Evolutionary conservation across 129 eudicot genomes (phyloP), one percentile per base, ranked within the genome.

Genomic region (Chrysanthemum lavandulifolium): DNA sequence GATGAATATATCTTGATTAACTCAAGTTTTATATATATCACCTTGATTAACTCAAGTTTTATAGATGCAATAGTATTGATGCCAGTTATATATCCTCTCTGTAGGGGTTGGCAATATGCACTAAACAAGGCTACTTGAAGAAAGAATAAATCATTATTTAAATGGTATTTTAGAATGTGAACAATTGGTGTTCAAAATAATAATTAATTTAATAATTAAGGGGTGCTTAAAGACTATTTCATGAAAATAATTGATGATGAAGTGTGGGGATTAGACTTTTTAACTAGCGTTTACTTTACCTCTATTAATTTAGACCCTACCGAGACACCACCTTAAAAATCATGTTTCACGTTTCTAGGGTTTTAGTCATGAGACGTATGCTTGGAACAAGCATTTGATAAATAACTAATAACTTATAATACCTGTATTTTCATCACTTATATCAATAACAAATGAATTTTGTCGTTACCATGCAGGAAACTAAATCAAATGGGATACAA

Each of bases 51-150:
- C 40, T 50, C 13, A 18, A 67, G 73, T 52, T 84, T 81, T 83
- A 83, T 85, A 85, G 81, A 58, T 47, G 55, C 72, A 75, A 69
- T 61, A 59, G 13, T 10, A 16, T 47, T 33, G 76, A 50, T 43
- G 63, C 75, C 48, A 48, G 54, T 59, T 52, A 71, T 53, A 27
- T 45, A 51, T 59, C 68, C 77, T 81, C 71, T 86, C 74, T 76
- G 61, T 71, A 68, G 74, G n/a, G 80, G 87, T 73, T 71, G 86
- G 68, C 79, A 84, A 84, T 78, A n/a, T n/a, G 89, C 77, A 78
- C 82, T 76, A 84, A 80, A 79, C 77, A 78, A 61, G 70, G 75
- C 68, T 72, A 47, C 54, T 76, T 71, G 76, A 82, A 73, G 75
- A 64, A 25, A 76, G 33, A 78, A 55, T 59, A 52, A 53, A 33